A percentile compares a stretch with the other conserved stretches of the same genome.
Evolutionary conservation across 768 basidiomycete species (phyloP).

Genomic region (Rhodotorula graminis): DNA sequence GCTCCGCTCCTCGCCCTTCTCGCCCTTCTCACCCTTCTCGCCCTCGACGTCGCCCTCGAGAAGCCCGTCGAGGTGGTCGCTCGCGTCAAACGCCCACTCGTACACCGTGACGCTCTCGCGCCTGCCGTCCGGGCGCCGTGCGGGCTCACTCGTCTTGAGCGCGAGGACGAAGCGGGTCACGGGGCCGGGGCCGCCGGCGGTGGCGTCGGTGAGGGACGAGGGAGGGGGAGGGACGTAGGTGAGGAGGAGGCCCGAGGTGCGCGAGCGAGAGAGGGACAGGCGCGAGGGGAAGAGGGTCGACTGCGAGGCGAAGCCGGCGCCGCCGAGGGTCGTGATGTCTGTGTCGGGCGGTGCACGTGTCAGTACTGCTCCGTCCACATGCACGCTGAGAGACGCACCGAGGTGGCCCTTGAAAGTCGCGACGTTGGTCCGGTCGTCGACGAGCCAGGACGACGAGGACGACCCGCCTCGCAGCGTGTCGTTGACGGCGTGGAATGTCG

Average conservation of each 20-base stretch:
- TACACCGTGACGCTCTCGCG: slow-evolving; percentile 36
- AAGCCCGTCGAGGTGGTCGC: background rate
- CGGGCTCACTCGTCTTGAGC: slow-evolving; percentile 33
- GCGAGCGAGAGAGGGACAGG: background rate
- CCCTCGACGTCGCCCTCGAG: background rate
- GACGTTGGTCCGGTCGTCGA: background rate
- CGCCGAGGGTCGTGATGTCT: slow-evolving; percentile 41
- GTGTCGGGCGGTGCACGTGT: too few species aligned
- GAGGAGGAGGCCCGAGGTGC: slow-evolving; percentile 11
- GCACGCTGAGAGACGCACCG: background rate
- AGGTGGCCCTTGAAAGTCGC: slow-evolving; percentile 3
- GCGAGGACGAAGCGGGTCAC: slow-evolving; percentile 20
- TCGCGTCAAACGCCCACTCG: slow-evolving; percentile 30
- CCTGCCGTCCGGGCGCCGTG: slow-evolving; percentile 30
- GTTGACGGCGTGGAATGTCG: slow-evolving; percentile 18
- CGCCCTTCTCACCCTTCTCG: background rate
- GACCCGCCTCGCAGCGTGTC: slow-evolving; percentile 26
- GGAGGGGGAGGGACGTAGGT: background rate
- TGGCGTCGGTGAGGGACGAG: background rate
- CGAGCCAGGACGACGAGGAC: background rate
- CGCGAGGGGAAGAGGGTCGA: slow-evolving; percentile 17
- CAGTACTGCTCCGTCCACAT: too few species aligned
- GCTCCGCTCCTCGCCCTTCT: background rate
- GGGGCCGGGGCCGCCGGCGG: background rate
- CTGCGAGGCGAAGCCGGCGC: slow-evolving; percentile 43